A percentile compares a stretch with the other conserved stretches of the same genome.
Conservation (phyloP, 192 early-diverging fungal species). For the Gigaspora rosea region DNA sequence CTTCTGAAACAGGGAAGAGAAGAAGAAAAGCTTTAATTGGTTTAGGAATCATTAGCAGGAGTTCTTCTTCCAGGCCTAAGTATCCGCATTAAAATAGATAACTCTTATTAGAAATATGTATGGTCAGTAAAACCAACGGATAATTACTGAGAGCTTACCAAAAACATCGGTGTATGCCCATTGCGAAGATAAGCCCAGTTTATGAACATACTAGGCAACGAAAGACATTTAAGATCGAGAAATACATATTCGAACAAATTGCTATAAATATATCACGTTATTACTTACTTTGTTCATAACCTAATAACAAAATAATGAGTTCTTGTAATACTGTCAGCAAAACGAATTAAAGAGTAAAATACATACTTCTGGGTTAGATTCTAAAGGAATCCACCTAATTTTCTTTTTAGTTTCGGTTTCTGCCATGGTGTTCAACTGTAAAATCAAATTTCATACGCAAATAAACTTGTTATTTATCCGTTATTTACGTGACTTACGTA, state of each 20-base stretch:
- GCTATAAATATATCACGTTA: too few relatives aligned
- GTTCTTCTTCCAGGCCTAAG: conserved; percentile 79
- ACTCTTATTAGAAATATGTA: not conserved
- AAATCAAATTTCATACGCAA: too few relatives aligned
- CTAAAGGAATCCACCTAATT: conserved; percentile 80
- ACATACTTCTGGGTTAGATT: conserved; percentile 83
- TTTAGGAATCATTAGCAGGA: conserved; percentile 76
- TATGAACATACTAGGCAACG: conserved; percentile 60
- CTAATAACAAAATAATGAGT: not conserved
- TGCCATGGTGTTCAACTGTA: too few relatives aligned
- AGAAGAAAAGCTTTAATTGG: conserved; percentile 85
- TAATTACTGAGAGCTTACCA: not conserved
- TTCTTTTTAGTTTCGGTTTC: conserved; percentile 22
- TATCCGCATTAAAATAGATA: not conserved
- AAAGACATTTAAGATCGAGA: not conserved
- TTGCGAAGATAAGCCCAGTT: conserved; percentile 62
- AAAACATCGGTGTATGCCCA: conserved; percentile 81
- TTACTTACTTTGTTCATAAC: conserved; percentile 57
- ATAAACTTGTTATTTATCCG: too few relatives aligned
- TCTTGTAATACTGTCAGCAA: not conserved
- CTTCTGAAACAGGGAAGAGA: conserved; percentile 79
- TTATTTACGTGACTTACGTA: too few relatives aligned
- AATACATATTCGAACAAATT: not conserved
- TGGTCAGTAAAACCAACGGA: not conserved
- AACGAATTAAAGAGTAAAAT: not conserved